phyloP scores from a whole-genome alignment of 2,329 filamentous ascomycete species.

The Clonostachys rhizophaga region DNA sequence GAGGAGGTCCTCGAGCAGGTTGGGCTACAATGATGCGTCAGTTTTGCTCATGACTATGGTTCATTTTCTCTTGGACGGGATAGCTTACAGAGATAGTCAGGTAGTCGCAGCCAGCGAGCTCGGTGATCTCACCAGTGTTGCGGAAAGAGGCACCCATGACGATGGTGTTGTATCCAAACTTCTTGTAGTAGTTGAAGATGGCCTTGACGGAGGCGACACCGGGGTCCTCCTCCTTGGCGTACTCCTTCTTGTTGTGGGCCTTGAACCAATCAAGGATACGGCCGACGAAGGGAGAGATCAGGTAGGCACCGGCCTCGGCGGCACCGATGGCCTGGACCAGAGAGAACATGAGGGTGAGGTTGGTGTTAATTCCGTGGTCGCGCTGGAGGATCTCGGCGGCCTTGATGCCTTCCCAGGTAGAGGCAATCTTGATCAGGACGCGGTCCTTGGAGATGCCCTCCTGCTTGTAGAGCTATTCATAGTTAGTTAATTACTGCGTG shows the following conservation, averaged over 20 bases:
- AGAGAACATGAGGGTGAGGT: slow-evolving; percentile 99
- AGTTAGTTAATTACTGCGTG: neutral
- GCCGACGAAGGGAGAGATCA: slow-evolving; percentile 98
- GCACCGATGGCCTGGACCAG: slow-evolving; percentile 89
- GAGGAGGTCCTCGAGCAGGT: slow-evolving; percentile 88
- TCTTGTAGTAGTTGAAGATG: slow-evolving; percentile 99
- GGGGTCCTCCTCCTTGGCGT: slow-evolving; percentile 84
- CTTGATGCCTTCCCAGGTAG: slow-evolving; percentile 99
- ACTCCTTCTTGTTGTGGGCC: slow-evolving; percentile 91
- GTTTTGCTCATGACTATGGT: slow-evolving; percentile 1
- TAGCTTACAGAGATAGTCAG: slow-evolving; percentile 85
- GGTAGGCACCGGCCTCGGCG: slow-evolving; percentile 91
- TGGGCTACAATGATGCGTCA: slow-evolving; percentile 51
- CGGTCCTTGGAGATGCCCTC: slow-evolving; percentile 90
- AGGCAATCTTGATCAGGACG: slow-evolving; percentile 96
- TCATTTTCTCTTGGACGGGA: neutral
- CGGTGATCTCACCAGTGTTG: slow-evolving; percentile 92
- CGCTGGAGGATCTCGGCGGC: slow-evolving; percentile 94
- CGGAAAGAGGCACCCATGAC: slow-evolving; percentile 99
- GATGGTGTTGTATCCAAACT: slow-evolving; percentile 97
- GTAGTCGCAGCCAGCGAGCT: slow-evolving; percentile 98
- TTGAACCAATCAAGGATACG: slow-evolving; percentile 99
- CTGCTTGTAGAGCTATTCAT: slow-evolving; percentile 80
- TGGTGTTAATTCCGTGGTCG: slow-evolving; percentile 95
- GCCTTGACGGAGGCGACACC: slow-evolving; percentile 88